phyloP scores from a whole-genome alignment of 2,329 filamentous ascomycete genomes.

The Sphaerostilbella broomeana region DNA sequence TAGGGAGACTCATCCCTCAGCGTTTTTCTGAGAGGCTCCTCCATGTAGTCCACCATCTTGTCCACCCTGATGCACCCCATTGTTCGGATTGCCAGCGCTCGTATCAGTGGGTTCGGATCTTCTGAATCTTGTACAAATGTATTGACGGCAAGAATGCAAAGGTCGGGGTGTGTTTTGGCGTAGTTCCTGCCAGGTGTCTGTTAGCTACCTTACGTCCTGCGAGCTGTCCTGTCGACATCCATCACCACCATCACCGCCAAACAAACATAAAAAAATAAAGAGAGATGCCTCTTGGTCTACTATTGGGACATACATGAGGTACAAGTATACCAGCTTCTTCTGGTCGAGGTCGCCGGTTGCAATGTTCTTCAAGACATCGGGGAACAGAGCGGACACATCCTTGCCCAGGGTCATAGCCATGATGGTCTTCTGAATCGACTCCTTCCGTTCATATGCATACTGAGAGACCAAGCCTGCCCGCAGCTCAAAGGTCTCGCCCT shows the following conservation, averaged over 20 bases:
- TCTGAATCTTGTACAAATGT: constrained; percentile 99
- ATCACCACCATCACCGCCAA: background rate
- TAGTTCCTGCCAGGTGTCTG: constrained; percentile 67
- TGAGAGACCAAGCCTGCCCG: constrained; percentile 93
- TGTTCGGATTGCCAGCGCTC: constrained; percentile 90
- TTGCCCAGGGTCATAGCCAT: constrained; percentile 99
- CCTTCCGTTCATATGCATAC: constrained; percentile 98
- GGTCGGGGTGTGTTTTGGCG: constrained; percentile 95
- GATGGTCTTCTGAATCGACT: constrained; percentile 98
- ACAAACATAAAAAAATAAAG: background rate
- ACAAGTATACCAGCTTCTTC: constrained; percentile 98
- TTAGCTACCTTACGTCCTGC: background rate
- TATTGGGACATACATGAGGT: constrained; percentile 72
- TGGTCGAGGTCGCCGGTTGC: constrained; percentile 91
- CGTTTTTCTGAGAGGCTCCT: constrained; percentile 92
- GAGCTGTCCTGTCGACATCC: background rate
- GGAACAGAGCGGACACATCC: constrained; percentile 94
- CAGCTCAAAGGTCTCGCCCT: constrained; percentile 97
- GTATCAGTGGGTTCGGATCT: constrained; percentile 92
- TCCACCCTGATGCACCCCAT: constrained; percentile 99
- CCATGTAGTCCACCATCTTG: constrained; percentile 99
- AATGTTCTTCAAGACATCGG: constrained; percentile 98
- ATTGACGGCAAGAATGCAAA: constrained; percentile 97
- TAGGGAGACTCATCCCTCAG: constrained; percentile 96
- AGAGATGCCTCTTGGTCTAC: background rate